Percentiles rank a stretch among this genome's conserved stretches.
Conservation (phyloP, 2,329 filamentous ascomycete species). For the Emergomyces pasteurianus region DNA sequence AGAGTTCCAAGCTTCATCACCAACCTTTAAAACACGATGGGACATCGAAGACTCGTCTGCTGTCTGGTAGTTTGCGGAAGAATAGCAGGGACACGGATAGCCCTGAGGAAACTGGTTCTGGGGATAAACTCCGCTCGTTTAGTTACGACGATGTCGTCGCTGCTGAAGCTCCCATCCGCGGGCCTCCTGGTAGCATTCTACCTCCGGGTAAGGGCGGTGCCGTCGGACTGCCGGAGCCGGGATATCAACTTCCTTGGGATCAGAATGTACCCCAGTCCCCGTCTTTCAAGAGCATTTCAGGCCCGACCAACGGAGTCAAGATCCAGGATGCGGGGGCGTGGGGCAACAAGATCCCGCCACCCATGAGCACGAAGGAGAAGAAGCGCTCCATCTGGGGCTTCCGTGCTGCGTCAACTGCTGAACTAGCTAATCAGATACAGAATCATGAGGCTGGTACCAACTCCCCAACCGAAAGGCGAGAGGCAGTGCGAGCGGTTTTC, state of each 20-base stretch:
- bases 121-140: slow-evolving; percentile 33
- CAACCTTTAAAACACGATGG: slow-evolving; percentile 5
- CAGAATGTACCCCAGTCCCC: slow-evolving; percentile 20
- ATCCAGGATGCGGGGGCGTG: slow-evolving; percentile 75
- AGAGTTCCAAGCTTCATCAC: slow-evolving; percentile 14
- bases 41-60: slow-evolving; percentile 16
- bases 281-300: slow-evolving; percentile 56
- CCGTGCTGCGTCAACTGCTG: slow-evolving; percentile 59
- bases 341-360: slow-evolving; percentile 56
- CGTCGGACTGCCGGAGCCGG: slow-evolving; percentile 17
- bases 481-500: slow-evolving; percentile 61
- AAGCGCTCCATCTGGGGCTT: slow-evolving; percentile 61
- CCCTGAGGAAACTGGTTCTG: slow-evolving; percentile 22
- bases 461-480: slow-evolving; percentile 35
- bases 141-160: slow-evolving; percentile 47
- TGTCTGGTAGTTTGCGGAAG: slow-evolving; percentile 19
- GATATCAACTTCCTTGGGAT: slow-evolving; percentile 19
- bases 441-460: slow-evolving; percentile 28
- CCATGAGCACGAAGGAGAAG: slow-evolving; percentile 57
- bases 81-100: slow-evolving; percentile 26
- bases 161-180: slow-evolving; percentile 45
- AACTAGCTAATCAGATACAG: slow-evolving; percentile 30
- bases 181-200: slow-evolving; percentile 27
- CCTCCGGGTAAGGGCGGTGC: slow-evolving; percentile 15
- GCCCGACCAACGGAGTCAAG: slow-evolving; percentile 67